A percentile compares a stretch with the other conserved stretches of the same genome.
phyloP scores from a whole-genome alignment of 1,139 yeast genomes.

The Sugiyamaella novakii region DNA sequence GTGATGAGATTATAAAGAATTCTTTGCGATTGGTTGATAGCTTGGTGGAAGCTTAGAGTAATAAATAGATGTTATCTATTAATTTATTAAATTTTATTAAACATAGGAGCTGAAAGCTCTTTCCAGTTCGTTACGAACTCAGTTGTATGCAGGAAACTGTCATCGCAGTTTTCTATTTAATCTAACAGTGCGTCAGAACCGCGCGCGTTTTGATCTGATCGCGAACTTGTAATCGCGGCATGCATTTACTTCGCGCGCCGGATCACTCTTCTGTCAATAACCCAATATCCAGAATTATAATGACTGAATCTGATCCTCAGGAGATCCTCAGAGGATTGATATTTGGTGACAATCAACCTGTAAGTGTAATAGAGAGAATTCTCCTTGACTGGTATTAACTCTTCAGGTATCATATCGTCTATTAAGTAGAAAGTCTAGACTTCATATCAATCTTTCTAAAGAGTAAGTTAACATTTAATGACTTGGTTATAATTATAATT shows the following conservation, averaged over 20 bases:
- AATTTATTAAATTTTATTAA: too few species aligned
- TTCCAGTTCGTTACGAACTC: too few species aligned
- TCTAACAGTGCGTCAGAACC: slow-evolving; percentile 5
- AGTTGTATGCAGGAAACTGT: too few species aligned
- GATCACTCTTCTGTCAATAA: not conserved
- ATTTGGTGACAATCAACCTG: slow-evolving; percentile 29
- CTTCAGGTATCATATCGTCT: slow-evolving; percentile 36
- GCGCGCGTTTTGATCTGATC: not conserved
- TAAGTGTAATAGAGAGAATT: too few species aligned
- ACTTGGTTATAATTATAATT: not conserved
- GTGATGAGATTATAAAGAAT: slow-evolving; percentile 6
- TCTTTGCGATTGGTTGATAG: slow-evolving; percentile 11
- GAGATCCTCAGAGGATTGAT: slow-evolving; percentile 26
- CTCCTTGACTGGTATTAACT: too few species aligned
- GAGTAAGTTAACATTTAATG: slow-evolving; percentile 29
- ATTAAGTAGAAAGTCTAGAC: slow-evolving; percentile 34
- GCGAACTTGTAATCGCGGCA: not conserved
- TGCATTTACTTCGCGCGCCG: not conserved
- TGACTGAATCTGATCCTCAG: slow-evolving; percentile 18
- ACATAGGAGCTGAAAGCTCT: too few species aligned
- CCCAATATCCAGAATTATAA: too few species aligned
- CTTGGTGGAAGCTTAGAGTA: slow-evolving; percentile 8
- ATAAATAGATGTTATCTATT: not conserved
- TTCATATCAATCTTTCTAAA: slow-evolving; percentile 35
- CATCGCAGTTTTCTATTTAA: not conserved